phyloP scores from a whole-genome alignment of 225 moss, liverwort and hornwort species.

The Polytrichum formosum region DNA sequence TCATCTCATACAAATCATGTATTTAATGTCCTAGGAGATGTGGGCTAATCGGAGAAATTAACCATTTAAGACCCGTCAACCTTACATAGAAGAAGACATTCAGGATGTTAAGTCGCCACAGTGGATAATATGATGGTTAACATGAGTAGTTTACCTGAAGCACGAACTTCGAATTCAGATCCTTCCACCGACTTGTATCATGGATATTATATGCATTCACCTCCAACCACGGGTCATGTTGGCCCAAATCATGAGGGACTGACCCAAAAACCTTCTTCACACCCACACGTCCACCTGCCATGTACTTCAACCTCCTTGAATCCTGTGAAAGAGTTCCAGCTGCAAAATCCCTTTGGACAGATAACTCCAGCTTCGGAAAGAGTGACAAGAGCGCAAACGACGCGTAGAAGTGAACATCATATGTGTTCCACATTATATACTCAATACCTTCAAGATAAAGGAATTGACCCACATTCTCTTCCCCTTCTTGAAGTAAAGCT shows the following conservation, averaged over 20 bases:
- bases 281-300: conserved; percentile 82
- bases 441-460: conserved; percentile 94
- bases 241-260: conserved; percentile 94
- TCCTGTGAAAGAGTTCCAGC: conserved; percentile 85
- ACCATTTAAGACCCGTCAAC: too few species aligned
- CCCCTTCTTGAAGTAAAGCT: conserved; percentile 77
- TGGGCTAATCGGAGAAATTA: too few species aligned
- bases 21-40: too few species aligned
- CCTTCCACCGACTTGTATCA: conserved; percentile 98
- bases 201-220: conserved; percentile 98
- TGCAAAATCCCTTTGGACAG: conserved; percentile 87
- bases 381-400: conserved; percentile 93
- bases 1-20: too few species aligned
- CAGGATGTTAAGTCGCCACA: too few species aligned
- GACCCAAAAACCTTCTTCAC: conserved; percentile 89
- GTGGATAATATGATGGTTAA: too few species aligned
- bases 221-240: conserved; percentile 91
- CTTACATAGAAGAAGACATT: too few species aligned
- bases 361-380: conserved; percentile 89
- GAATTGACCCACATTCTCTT: conserved; percentile 96
- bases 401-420: conserved; percentile 99
- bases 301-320: conserved; percentile 70
- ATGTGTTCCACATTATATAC: conserved; percentile 97
- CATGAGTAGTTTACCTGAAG: conserved; percentile 55
- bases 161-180: conserved; percentile 93